These are phyloP conservation scores for Candida manassasensis DNA, from an alignment of 805 yeast species.

Conservation along the genomic window DNA sequence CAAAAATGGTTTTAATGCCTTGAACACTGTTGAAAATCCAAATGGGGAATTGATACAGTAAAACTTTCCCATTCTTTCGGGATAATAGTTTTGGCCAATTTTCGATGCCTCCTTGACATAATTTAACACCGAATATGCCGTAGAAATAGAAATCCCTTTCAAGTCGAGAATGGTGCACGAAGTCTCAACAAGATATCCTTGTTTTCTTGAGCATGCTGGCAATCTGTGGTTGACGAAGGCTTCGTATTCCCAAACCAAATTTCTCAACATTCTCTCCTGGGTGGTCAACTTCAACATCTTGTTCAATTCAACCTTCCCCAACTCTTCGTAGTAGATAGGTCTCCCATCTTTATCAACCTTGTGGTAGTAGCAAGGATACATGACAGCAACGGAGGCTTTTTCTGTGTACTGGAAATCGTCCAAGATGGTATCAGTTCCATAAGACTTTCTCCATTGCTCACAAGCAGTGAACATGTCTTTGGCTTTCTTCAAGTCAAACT, in stretches of 20 bases:
- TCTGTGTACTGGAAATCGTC: conserved; percentile 89
- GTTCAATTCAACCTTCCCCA: conserved; percentile 83
- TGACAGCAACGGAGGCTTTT: conserved; percentile 81
- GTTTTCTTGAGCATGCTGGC: conserved; percentile 89
- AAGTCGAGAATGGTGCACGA: conserved; percentile 94
- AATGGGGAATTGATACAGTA: conserved; percentile 95
- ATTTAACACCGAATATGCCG: conserved; percentile 79
- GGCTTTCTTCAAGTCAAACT: conserved; percentile 79
- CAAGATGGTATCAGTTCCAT: conserved; percentile 81
- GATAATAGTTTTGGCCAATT: conserved; percentile 95
- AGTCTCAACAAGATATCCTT: conserved; percentile 79
- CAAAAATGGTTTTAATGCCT: conserved; percentile 84
- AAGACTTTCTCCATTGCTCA: conserved; percentile 87
- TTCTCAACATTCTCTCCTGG: conserved; percentile 92
- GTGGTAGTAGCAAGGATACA: conserved; percentile 95
- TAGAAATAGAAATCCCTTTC: conserved; percentile 83
- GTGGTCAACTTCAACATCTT: conserved; percentile 93
- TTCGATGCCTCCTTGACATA: conserved; percentile 91
- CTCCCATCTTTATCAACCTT: conserved; percentile 96
- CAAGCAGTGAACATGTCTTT: conserved; percentile 78
- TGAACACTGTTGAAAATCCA: conserved; percentile 93
- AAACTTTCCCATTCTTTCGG: conserved; percentile 98
- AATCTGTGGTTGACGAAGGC: conserved; percentile 76
- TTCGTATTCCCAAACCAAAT: conserved; percentile 97
- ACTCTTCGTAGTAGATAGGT: conserved; percentile 90